Evolutionary conservation across 768 basidiomycete genomes (phyloP), one percentile per base, ranked within the genome.

Genomic region (Hortiboletus flavorubellus): DNA sequence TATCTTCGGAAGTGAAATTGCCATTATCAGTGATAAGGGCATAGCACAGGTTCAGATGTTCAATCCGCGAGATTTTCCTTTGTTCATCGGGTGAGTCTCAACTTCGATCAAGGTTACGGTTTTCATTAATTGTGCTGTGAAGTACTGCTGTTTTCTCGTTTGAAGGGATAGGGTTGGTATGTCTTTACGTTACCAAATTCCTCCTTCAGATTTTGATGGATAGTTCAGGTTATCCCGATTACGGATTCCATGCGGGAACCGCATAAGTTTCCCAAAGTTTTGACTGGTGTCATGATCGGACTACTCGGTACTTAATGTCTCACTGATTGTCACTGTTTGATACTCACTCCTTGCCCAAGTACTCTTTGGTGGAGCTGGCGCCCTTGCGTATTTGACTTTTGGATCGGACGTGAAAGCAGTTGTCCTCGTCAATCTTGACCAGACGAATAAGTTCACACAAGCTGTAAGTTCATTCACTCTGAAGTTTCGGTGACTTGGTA

Each of bases 141-240:
- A 93, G 94, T 8, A 98, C 97, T 23, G 96, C 97, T 4, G 96
- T 98, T 31, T 98, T 98, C 72, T 93, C 97, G 1, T 99, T 98
- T 63, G 96, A 99, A 72, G 96, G 96, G 9, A 93, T 99, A 61
- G 97, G 96, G 46, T 76, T 98, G 72, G 87, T 89, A 61, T 61
- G 84, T 70, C 50, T 31, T 30, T n/a, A n/a, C n/a, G n/a, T 40
- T 42, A n/a, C 30, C 12, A 16, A 26, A 35, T 29, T 35, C 6
- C 12, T 29, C 31, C 41, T 33, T 7, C 26, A 29, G 11, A 23
- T 46, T 43, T 37, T 57, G 50, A 62, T 55, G 44, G 21, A 21
- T 4, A 14, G 34, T 59, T n/a, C 67, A 88, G 81, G 77, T 99
- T 59, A 91, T 99, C 58, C 97, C 97, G 18, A 97, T 99, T 64